These are phyloP conservation scores for Pichia sp. DNA, from an alignment of 1,139 yeast genomes.

Conservation along the genomic window DNA sequence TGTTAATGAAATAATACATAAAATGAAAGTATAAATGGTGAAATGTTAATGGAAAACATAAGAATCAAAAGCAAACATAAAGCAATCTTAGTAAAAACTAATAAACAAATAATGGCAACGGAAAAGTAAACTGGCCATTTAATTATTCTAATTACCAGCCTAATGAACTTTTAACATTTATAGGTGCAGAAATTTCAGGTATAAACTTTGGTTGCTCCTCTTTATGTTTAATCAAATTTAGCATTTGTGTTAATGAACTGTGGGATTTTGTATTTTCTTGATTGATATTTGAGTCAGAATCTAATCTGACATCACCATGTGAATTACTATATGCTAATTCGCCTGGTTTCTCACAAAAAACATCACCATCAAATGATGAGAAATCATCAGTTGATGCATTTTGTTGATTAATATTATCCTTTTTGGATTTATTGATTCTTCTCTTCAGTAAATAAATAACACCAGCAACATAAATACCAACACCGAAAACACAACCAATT, in stretches of 20 bases:
- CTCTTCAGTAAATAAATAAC: conserved; percentile 36
- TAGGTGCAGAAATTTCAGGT: conserved; percentile 41
- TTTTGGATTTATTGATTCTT: conserved; percentile 24
- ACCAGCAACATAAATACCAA: conserved; percentile 48
- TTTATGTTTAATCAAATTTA: conserved; percentile 12
- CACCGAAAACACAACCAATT: conserved; percentile 65
- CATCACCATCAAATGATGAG: conserved; percentile 8
- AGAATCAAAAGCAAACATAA: not conserved
- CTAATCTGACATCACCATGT: conserved; percentile 13
- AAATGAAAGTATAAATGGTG: not conserved
- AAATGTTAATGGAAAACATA: not conserved
- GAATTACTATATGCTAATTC: conserved; percentile 7
- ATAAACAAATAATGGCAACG: not conserved
- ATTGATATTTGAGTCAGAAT: conserved; percentile 3
- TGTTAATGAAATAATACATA: not conserved
- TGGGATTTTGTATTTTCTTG: not conserved
- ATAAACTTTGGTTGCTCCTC: conserved; percentile 24
- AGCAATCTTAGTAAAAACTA: not conserved
- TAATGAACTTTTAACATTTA: conserved; percentile 41
- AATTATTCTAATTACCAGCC: conserved; percentile 35
- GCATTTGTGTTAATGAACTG: conserved; percentile 10
- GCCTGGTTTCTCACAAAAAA: not conserved
- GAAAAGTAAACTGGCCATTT: not conserved
- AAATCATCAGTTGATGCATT: conserved; percentile 4
- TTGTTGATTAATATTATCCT: not conserved